Evolutionary conservation across 768 basidiomycete genomes (phyloP), one percentile per base, ranked within the genome.

Genomic region (Polyporus arcularius): DNA sequence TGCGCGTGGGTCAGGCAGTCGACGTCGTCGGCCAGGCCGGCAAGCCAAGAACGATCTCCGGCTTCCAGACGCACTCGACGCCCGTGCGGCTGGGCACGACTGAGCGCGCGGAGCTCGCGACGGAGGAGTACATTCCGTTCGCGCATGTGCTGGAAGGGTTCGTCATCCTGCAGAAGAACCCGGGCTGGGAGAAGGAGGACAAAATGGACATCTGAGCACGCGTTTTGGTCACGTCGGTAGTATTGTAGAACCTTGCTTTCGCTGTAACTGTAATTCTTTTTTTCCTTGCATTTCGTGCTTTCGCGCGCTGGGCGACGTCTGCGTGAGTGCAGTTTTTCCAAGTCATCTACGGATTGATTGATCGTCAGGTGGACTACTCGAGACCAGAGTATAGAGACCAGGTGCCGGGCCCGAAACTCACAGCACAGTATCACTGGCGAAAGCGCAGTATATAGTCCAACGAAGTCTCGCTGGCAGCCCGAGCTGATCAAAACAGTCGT

Each of bases 21-120:
- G 96, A 99, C 70, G 94, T 97, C 51, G 92, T 99, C 50, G 97
- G 96, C 15, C 92, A 98, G 76, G 97, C 97, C 0, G 97, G 97
- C 43, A 98, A 98, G 74, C 93, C 97, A 62, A 83, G 94, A 62
- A 95, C 94, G 52, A 97, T 97, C 65, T 94, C 93, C 28, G 94
- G 94, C 41, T 98, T 99, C 92, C 96, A 98, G 76, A 99, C 97
- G 15, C 95, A 98, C 76, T 87, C 92, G 70, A 94, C 97, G 47
- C 97, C 96, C 1, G 97, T 99, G 53, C 89, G 97, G 51, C 76
- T 99, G 63, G 96, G 92, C 5, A 96, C 94, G 60, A 94, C 89
- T 2, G 97, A 98, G 72, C 82, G 97, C 46, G 94, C 92, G 6
- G 97, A 98, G 78, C 78, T 98, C 62, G 97, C 94, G 14, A 98